phyloP scores from a whole-genome alignment of 75 land plant species.

The Picea sitchensis region DNA sequence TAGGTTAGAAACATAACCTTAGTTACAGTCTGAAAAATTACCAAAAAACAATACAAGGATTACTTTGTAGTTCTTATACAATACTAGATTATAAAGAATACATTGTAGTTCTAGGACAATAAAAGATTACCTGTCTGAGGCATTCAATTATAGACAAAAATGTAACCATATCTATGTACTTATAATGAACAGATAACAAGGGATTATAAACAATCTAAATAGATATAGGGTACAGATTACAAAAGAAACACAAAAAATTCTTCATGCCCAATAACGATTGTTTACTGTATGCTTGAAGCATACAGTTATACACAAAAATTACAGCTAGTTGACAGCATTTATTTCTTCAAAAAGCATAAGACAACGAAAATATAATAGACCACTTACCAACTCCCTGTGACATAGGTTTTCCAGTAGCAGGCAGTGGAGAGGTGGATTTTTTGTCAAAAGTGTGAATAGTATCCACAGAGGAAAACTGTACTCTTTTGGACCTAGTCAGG shows the following conservation, averaged over 20 bases:
- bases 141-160: neutral
- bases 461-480: slow-evolving; percentile 6
- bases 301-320: neutral
- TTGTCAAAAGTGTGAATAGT: slow-evolving; percentile 5
- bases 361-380: neutral
- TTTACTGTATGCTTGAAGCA: neutral
- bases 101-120: neutral
- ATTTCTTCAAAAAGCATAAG: neutral
- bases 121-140: neutral
- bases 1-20: neutral
- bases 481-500: neutral
- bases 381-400: neutral
- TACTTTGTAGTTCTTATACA: too few species aligned
- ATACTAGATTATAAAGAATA: neutral
- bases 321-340: neutral
- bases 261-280: neutral
- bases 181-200: neutral
- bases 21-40: neutral
- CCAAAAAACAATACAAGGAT: neutral
- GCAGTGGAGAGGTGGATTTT: neutral
- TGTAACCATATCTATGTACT: neutral
- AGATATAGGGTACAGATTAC: too few species aligned
- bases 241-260: neutral
- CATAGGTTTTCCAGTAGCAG: neutral
- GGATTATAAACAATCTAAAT: neutral